These are phyloP conservation scores for Macrophomina pseudophaseolina DNA, from an alignment of 2,329 filamentous ascomycete genomes.

Conservation along the genomic window DNA sequence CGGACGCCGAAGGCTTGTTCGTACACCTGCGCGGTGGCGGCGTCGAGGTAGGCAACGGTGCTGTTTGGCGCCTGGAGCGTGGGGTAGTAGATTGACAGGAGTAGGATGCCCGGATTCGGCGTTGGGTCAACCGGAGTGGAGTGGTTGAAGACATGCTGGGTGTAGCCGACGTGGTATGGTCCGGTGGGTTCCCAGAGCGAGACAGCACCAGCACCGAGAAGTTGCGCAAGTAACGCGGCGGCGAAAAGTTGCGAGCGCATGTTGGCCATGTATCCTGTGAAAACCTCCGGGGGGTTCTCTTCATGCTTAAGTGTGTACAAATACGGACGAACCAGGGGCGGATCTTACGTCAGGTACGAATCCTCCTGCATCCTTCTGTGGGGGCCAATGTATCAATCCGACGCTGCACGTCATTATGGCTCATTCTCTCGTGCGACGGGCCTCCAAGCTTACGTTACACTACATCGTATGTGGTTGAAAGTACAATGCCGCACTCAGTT, in stretches of 20 bases:
- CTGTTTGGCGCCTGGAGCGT: conserved; percentile 29
- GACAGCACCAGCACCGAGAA: not conserved
- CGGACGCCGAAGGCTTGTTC: not conserved
- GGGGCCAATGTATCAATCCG: too few species aligned
- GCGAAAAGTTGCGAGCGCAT: not conserved
- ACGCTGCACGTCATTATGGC: too few species aligned
- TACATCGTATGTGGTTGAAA: too few species aligned
- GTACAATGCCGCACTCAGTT: too few species aligned
- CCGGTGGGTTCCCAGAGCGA: conserved; percentile 30
- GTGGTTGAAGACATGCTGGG: conserved; percentile 36
- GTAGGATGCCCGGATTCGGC: conserved; percentile 30
- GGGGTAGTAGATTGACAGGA: conserved; percentile 37
- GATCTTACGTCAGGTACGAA: too few species aligned
- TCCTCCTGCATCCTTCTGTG: too few species aligned
- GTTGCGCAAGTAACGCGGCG: not conserved
- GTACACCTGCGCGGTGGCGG: conserved; percentile 31
- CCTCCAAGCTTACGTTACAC: too few species aligned
- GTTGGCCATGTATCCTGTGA: not conserved
- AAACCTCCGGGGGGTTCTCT: too few species aligned
- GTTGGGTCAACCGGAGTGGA: conserved; percentile 34
- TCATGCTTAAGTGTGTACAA: too few species aligned
- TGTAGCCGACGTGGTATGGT: conserved; percentile 35
- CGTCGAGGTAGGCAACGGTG: conserved; percentile 34
- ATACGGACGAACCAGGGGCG: too few species aligned
- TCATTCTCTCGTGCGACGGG: too few species aligned